Percentiles rank a stretch among this genome's conserved stretches.
Evolutionary conservation across 805 yeast genomes (phyloP).

Genomic region (Myxozyma neglecta): DNA sequence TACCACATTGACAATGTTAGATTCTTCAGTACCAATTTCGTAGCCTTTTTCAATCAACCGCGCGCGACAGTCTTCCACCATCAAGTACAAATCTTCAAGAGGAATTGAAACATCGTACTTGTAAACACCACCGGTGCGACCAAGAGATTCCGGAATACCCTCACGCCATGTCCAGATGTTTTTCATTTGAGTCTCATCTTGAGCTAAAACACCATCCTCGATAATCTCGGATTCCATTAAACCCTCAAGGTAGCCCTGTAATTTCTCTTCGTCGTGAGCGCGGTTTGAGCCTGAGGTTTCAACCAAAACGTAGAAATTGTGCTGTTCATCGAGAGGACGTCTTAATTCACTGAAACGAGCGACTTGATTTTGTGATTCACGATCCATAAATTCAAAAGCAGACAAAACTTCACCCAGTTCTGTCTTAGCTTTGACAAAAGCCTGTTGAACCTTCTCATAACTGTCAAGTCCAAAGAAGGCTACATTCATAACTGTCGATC

Average conservation of each 20-base stretch:
- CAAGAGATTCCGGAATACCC: constrained; percentile 84
- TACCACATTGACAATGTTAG: constrained; percentile 74
- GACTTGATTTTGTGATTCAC: constrained; percentile 63
- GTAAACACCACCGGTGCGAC: constrained; percentile 88
- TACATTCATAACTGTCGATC: constrained; percentile 82
- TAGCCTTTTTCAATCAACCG: constrained; percentile 60
- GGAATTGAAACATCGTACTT: constrained; percentile 96
- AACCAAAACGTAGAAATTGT: constrained; percentile 86
- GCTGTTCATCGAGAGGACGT: constrained; percentile 69
- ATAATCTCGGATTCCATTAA: constrained; percentile 84
- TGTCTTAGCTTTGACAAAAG: constrained; percentile 72
- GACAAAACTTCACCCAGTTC: constrained; percentile 84
- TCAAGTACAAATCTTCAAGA: constrained; percentile 70
- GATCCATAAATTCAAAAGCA: constrained; percentile 94
- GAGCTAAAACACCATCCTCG: constrained; percentile 93
- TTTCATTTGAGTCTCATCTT: constrained; percentile 82
- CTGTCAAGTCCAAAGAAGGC: constrained; percentile 81
- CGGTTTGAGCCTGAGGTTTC: constrained; percentile 96
- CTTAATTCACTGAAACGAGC: constrained; percentile 53
- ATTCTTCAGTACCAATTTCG: constrained; percentile 47
- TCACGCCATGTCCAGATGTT: constrained; percentile 97
- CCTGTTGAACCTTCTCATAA: constrained; percentile 79
- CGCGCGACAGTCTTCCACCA: constrained; percentile 75
- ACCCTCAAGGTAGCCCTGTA: constrained; percentile 77
- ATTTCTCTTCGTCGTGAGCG: constrained; percentile 89